phyloP scores from a whole-genome alignment of 164 flowering plant genomes.

The Umbellularia californica region DNA sequence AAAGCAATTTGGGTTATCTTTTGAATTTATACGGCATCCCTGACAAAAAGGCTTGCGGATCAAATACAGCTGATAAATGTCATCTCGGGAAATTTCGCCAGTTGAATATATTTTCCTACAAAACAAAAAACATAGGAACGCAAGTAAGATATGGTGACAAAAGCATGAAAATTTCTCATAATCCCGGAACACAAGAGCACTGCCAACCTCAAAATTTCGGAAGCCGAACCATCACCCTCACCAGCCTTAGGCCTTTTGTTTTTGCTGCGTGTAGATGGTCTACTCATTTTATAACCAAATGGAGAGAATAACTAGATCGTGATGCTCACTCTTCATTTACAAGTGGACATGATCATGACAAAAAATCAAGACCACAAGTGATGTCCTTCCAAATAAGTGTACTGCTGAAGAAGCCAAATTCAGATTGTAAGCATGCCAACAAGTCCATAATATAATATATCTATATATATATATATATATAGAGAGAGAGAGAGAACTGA shows the following conservation, averaged over 20 bases:
- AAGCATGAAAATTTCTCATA: background rate
- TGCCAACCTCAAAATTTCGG: slow-evolving; percentile 50
- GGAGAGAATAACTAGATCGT: background rate
- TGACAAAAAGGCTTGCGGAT: slow-evolving; percentile 73
- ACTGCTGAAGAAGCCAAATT: background rate
- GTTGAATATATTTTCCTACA: slow-evolving; percentile 69
- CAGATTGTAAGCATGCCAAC: background rate
- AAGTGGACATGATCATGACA: background rate
- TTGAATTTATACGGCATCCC: slow-evolving; percentile 85
- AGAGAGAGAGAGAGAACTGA: background rate
- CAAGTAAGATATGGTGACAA: background rate
- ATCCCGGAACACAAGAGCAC: background rate
- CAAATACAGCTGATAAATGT: slow-evolving; percentile 56
- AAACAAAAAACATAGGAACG: background rate
- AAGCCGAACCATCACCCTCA: slow-evolving; percentile 34
- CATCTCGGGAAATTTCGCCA: slow-evolving; percentile 50
- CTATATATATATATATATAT: background rate
- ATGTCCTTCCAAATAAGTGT: background rate
- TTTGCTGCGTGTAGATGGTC: slow-evolving; percentile 71
- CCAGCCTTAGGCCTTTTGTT: slow-evolving; percentile 53
- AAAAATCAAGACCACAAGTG: background rate
- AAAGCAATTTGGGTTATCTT: slow-evolving; percentile 93
- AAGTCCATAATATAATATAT: background rate
- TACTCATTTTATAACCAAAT: slow-evolving; percentile 24
- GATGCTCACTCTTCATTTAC: slow-evolving; percentile 6